Percentiles rank a stretch among this genome's conserved stretches.
These are phyloP conservation scores for Camellia sinensis DNA, from an alignment of 148 eudicot species.

Conservation along the genomic window DNA sequence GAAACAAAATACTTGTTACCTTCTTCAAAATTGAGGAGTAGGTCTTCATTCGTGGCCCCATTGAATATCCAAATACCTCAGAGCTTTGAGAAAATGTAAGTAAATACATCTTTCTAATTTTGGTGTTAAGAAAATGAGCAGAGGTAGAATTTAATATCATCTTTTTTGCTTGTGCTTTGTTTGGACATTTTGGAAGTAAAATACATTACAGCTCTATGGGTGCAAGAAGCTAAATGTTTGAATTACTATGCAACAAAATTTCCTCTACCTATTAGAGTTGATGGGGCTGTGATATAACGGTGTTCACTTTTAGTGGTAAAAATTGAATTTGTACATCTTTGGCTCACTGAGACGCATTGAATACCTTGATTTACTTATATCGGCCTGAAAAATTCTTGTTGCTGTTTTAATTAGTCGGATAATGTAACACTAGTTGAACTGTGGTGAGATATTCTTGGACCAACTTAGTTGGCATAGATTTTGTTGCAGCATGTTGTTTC, in stretches of 20 bases:
- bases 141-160: neutral
- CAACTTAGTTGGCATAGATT: neutral
- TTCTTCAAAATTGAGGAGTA: constrained; percentile 38
- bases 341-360: neutral
- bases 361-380: neutral
- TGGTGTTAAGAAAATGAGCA: neutral
- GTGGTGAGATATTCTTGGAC: neutral
- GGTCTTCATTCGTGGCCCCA: constrained; percentile 29
- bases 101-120: neutral
- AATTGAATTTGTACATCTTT: neutral
- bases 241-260: neutral
- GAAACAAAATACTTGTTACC: constrained; percentile 74
- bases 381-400: neutral
- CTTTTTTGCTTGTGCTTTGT: neutral
- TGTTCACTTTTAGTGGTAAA: neutral
- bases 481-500: neutral
- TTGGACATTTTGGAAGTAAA: neutral
- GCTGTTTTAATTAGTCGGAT: neutral
- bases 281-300: neutral
- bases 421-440: neutral
- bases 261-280: neutral
- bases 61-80: constrained; percentile 57
- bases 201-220: neutral
- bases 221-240: neutral
- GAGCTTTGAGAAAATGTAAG: constrained; percentile 88